phyloP scores from a whole-genome alignment of 805 yeast species.

The Candida ponderosae region DNA sequence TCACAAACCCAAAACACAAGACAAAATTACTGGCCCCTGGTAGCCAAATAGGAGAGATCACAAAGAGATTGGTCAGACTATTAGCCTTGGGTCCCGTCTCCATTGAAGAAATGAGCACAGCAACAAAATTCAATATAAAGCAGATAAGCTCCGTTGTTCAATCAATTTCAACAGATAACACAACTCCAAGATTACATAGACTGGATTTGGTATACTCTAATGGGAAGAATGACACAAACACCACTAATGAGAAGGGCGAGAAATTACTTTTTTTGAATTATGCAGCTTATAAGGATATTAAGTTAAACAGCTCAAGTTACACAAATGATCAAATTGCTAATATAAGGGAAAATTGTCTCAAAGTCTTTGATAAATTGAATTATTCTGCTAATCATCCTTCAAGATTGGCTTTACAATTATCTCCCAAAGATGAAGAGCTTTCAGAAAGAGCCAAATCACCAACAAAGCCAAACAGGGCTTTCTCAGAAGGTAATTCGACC shows the following conservation, averaged over 20 bases:
- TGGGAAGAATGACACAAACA: not conserved
- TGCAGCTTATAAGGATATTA: slow-evolving; percentile 23
- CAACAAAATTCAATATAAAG: slow-evolving; percentile 18
- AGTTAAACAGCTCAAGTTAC: slow-evolving; percentile 6
- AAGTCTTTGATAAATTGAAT: slow-evolving; percentile 12
- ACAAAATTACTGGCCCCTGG: slow-evolving; percentile 7
- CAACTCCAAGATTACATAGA: slow-evolving; percentile 9
- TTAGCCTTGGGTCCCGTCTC: slow-evolving; percentile 43
- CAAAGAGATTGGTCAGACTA: slow-evolving; percentile 33
- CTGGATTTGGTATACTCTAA: no score
- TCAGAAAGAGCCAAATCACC: not conserved
- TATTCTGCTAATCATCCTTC: slow-evolving; percentile 11
- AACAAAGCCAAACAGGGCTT: not conserved
- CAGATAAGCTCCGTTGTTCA: slow-evolving; percentile 23
- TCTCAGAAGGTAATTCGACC: not conserved
- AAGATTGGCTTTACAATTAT: slow-evolving; percentile 3
- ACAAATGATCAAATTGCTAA: slow-evolving; percentile 1
- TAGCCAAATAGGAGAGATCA: slow-evolving; percentile 13
- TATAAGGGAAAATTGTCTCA: slow-evolving; percentile 7
- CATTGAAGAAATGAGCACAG: slow-evolving; percentile 20
- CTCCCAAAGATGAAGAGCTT: not conserved
- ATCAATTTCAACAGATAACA: slow-evolving; percentile 20
- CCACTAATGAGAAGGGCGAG: slow-evolving; percentile 21
- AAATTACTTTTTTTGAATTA: slow-evolving; percentile 28
- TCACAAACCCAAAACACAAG: not conserved